Percentiles rank a stretch among this genome's conserved stretches.
Evolutionary conservation across 257 asterid species (phyloP).

Genomic region (Salvia rosmarinus): DNA sequence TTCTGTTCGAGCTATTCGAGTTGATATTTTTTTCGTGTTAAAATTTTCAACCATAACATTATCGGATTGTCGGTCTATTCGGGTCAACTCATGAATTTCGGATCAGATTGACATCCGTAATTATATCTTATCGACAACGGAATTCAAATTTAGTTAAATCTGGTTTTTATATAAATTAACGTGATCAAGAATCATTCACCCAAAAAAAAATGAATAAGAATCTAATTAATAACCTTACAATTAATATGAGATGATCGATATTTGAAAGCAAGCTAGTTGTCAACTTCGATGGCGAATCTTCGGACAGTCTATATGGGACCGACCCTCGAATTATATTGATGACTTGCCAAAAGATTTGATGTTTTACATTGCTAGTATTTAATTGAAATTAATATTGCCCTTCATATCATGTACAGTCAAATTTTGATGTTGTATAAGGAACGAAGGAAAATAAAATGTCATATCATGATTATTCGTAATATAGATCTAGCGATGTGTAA

Average conservation of each 20-base stretch:
- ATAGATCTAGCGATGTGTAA: not conserved
- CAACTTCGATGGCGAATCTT: constrained; percentile 33
- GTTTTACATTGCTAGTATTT: not conserved
- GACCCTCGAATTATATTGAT: constrained; percentile 19
- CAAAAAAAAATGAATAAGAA: too few species aligned
- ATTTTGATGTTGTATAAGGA: not conserved
- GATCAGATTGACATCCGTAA: too few species aligned
- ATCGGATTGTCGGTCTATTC: too few species aligned
- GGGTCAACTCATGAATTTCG: too few species aligned
- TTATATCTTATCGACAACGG: not conserved
- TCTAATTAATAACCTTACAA: not conserved
- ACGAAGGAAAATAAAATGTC: constrained; percentile 9
- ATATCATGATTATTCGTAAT: constrained; percentile 2
- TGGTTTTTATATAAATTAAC: not conserved
- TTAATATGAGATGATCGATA: not conserved
- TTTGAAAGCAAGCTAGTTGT: constrained; percentile 26
- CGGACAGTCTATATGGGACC: not conserved
- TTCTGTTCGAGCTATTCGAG: too few species aligned
- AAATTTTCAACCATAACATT: too few species aligned
- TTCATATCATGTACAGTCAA: not conserved
- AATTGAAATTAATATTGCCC: not conserved
- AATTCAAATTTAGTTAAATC: not conserved
- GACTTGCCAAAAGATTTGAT: constrained; percentile 17
- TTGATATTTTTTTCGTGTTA: too few species aligned
- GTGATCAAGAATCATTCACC: not conserved